phyloP scores from a whole-genome alignment of 2,329 filamentous ascomycete species.

The Monosporascus sp. region DNA sequence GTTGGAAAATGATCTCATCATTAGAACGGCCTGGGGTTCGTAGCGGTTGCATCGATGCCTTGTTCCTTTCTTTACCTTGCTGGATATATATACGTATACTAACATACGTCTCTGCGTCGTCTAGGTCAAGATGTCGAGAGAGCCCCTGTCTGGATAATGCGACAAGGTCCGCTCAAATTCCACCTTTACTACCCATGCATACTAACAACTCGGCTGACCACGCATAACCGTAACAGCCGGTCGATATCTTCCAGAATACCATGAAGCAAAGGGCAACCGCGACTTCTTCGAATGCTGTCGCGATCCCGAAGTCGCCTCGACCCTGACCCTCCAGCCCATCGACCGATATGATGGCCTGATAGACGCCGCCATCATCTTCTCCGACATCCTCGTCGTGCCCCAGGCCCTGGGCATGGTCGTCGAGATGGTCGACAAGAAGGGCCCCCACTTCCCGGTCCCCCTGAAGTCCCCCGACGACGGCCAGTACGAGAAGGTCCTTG shows the following conservation, averaged over 20 bases:
- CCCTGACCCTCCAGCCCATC: constrained; percentile 88
- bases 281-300: constrained; percentile 99
- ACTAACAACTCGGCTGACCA: constrained; percentile 2
- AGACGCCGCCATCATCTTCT: constrained; percentile 98
- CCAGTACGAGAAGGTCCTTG: constrained; percentile 75
- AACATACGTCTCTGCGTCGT: constrained; percentile 11
- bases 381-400: constrained; percentile 94
- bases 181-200: too few species aligned
- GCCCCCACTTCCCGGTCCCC: constrained; percentile 87
- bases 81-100: constrained; percentile 7
- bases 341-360: constrained; percentile 86
- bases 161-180: constrained; percentile 64
- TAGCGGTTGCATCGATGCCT: constrained; percentile 7
- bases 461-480: constrained; percentile 72
- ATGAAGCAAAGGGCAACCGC: constrained; percentile 80
- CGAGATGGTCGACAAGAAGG: constrained; percentile 96
- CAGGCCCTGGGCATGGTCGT: constrained; percentile 99
- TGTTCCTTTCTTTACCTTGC: background rate
- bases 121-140: constrained; percentile 85
- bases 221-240: constrained; percentile 55
- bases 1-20: constrained; percentile 85
- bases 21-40: constrained; percentile 83
- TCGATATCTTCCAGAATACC: constrained; percentile 95
- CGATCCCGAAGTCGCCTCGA: constrained; percentile 85
- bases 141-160: constrained; percentile 98